Base-by-base conservation (phyloP, 2,329 filamentous ascomycete genomes). In the Samsoniella hepiali region DNA sequence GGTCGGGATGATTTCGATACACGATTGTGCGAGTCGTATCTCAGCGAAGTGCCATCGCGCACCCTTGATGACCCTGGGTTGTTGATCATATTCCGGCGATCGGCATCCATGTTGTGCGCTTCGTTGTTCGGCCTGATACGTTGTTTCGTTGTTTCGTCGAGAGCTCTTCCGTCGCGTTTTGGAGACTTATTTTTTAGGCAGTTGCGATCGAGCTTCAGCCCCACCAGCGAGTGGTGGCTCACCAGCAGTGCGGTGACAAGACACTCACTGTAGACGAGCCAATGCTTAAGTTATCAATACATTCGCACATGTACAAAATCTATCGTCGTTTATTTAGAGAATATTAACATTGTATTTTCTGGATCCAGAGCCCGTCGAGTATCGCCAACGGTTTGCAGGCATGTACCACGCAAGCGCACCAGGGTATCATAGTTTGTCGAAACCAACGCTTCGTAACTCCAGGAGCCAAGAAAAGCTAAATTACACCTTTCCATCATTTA, bases 21-120 rank as follows among this genome's bases (percentile, higher is more conserved):
- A 68, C 86, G 84, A 62, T 74, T 83, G 69, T 77, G 81, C 58
- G 79, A 73, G 72, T 88, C 84, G 68, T 79, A 77, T 68, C 84
- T 81, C 7, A 85, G 84, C 49, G 81, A 81, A 38, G 81, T 83
- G 65, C 85, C 77, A 68, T 86, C 81, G 69, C 81, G 78, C 58
- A 75, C 72, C 63, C 72, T 73, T 64, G 73, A 69, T 66, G 75
- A 72, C 53, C 79, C 80, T 61, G 77, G 70, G 10, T 34, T 44
- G 27, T 47, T 56, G 50, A 86, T 81, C 82, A 86, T 83, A 50
- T 82, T 83, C 67, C 76, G 79, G 59, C 84, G 77, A 51, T 74
- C 81, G 13, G 84, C 82, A 70, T 87, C 80, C 84, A 87, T 86
- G 51, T 64, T 72, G 53, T 36, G 32, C 34, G 50, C 42, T 50